Percentiles rank a stretch among this genome's conserved stretches.
Conservation (phyloP, 2,329 filamentous ascomycete species). For the Colletotrichum theobromicola region DNA sequence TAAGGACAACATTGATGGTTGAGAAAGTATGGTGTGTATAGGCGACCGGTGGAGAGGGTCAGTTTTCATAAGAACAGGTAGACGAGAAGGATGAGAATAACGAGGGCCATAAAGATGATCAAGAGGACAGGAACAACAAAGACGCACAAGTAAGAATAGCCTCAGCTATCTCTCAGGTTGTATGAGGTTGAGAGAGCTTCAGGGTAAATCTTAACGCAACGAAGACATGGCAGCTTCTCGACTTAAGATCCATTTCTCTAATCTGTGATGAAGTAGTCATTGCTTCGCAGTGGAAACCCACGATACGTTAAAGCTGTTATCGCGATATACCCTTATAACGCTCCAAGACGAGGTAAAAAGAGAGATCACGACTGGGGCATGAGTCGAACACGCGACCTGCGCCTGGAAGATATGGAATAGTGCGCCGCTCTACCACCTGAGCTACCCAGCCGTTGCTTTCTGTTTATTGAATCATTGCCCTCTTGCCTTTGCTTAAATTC, state of each 20-base stretch:
- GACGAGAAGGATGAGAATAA: too few relatives aligned
- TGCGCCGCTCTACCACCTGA: neutral
- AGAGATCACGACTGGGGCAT: neutral
- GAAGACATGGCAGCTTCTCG: neutral
- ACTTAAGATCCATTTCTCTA: neutral
- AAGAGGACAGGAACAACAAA: neutral
- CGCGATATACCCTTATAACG: neutral
- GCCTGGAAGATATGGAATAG: neutral
- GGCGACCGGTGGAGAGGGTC: too few relatives aligned
- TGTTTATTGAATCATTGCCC: neutral
- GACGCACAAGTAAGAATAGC: neutral
- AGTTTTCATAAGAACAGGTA: neutral
- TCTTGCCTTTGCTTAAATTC: neutral
- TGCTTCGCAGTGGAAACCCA: neutral
- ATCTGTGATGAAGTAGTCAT: neutral
- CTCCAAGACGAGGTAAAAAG: neutral
- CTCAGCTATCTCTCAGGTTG: neutral
- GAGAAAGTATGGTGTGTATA: too few relatives aligned
- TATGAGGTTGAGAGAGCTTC: neutral
- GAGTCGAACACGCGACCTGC: neutral
- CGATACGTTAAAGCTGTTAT: neutral
- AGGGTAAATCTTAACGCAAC: fast-evolving
- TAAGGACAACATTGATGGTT: neutral
- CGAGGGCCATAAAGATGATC: too few relatives aligned
- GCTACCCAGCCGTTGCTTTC: neutral